phyloP scores from a whole-genome alignment of 768 basidiomycete genomes.

The Stropharia rugosoannulata region DNA sequence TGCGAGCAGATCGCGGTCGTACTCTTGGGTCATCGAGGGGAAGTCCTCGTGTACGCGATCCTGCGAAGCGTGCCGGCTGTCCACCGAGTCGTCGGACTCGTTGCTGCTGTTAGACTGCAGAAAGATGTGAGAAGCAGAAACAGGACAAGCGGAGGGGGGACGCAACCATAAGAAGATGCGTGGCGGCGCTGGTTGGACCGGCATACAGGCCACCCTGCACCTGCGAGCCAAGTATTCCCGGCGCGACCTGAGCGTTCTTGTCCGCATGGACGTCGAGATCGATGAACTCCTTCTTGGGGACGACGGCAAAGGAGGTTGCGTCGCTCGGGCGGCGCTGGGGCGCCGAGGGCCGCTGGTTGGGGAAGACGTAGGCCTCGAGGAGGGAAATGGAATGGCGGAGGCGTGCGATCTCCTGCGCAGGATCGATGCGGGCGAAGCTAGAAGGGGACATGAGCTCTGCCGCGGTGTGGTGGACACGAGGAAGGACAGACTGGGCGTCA shows the following conservation, averaged over 20 bases:
- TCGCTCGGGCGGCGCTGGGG: constrained; percentile 37
- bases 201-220: constrained; percentile 71
- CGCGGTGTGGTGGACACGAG: constrained; percentile 13
- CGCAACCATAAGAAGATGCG: constrained; percentile 63
- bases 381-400: constrained; percentile 68
- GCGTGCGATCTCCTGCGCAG: constrained; percentile 64
- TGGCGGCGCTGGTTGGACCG: constrained; percentile 76
- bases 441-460: constrained; percentile 15
- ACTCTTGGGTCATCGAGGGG: constrained; percentile 45
- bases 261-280: constrained; percentile 43
- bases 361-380: constrained; percentile 60
- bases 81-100: constrained; percentile 49
- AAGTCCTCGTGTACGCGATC: constrained; percentile 46
- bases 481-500: constrained; percentile 52
- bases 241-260: constrained; percentile 42
- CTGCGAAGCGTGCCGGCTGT: constrained; percentile 52
- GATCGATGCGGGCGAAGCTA: constrained; percentile 54
- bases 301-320: constrained; percentile 28
- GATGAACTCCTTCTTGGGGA: constrained; percentile 54
- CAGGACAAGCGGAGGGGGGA: constrained; percentile 12
- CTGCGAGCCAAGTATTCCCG: constrained; percentile 68
- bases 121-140: constrained; percentile 10
- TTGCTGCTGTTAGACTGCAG: constrained; percentile 36
- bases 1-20: constrained; percentile 72
- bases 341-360: constrained; percentile 35